These are phyloP conservation scores for Backusella psychrophila DNA, from an alignment of 192 early-diverging fungal genomes.

Conservation along the genomic window DNA sequence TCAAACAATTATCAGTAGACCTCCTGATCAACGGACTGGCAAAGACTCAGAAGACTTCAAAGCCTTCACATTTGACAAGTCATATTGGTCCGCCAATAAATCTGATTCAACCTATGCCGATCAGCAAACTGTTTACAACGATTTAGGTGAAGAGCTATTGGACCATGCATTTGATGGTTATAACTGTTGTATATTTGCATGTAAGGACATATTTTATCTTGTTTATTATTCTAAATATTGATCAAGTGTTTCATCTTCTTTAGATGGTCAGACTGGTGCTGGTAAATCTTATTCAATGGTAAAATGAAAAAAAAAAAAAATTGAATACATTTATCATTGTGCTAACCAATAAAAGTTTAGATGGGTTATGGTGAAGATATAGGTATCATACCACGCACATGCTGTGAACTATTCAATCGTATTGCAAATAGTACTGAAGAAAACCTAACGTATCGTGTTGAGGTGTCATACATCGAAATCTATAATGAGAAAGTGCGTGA, in stretches of 20 bases:
- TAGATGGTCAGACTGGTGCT: constrained; percentile 78
- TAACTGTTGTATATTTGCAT: constrained; percentile 95
- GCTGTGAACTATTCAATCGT: constrained; percentile 72
- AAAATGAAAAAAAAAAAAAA: constrained; percentile 1
- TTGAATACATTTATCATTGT: not conserved
- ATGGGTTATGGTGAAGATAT: constrained; percentile 73
- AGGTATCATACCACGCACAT: constrained; percentile 86
- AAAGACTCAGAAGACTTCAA: constrained; percentile 48
- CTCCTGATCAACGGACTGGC: constrained; percentile 38
- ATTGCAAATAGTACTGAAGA: constrained; percentile 50
- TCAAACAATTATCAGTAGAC: constrained; percentile 63
- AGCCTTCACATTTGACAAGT: constrained; percentile 84
- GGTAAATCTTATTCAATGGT: constrained; percentile 74
- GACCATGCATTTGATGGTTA: constrained; percentile 89
- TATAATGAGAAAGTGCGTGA: constrained; percentile 86
- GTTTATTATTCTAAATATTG: not conserved
- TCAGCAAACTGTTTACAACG: constrained; percentile 74
- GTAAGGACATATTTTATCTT: constrained; percentile 38
- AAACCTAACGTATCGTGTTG: constrained; percentile 57
- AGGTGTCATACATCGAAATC: constrained; percentile 93
- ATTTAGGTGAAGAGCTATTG: constrained; percentile 76
- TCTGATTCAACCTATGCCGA: constrained; percentile 62
- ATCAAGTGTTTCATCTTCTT: not conserved
- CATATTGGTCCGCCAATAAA: constrained; percentile 81
- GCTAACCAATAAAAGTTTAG: constrained; percentile 17